Percentiles rank a stretch among this genome's conserved stretches.
Conservation (phyloP, 306 rosid genomes). For the Prunus mongolica region DNA sequence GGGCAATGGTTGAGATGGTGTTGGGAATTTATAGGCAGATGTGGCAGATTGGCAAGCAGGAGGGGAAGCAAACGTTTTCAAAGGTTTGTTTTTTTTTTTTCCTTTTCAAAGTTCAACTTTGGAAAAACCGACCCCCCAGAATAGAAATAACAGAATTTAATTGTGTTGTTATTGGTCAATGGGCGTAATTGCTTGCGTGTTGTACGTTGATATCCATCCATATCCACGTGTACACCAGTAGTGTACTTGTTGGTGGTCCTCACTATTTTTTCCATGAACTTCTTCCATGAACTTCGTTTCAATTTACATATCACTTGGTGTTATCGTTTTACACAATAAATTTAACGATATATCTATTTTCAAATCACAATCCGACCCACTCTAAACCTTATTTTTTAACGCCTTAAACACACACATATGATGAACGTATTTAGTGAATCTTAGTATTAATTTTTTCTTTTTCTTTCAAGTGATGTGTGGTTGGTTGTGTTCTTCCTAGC, state of each 20-base stretch:
- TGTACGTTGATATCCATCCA: background rate
- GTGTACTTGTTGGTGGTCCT: background rate
- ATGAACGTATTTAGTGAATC: too few species aligned
- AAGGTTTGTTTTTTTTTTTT: too few species aligned
- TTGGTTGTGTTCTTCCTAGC: background rate
- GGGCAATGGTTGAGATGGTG: background rate
- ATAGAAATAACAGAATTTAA: background rate
- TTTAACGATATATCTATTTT: too few species aligned
- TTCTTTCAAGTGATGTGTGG: background rate
- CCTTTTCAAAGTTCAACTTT: conserved; percentile 23
- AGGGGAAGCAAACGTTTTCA: background rate
- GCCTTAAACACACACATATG: background rate
- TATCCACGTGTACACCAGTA: conserved; percentile 27
- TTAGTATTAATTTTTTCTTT: background rate
- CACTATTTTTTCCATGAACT: background rate
- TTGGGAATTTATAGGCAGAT: conserved; percentile 11
- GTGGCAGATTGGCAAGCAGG: background rate
- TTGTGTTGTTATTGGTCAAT: conserved; percentile 27
- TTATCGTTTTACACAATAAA: too few species aligned
- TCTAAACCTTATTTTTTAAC: background rate
- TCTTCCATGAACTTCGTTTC: too few species aligned
- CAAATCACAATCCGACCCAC: too few species aligned
- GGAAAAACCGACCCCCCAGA: background rate
- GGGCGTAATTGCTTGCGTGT: conserved; percentile 37
- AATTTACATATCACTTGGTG: background rate